Base-by-base conservation (phyloP, 352 stramenopile genomes). In the Globisporangium orthogonon region DNA sequence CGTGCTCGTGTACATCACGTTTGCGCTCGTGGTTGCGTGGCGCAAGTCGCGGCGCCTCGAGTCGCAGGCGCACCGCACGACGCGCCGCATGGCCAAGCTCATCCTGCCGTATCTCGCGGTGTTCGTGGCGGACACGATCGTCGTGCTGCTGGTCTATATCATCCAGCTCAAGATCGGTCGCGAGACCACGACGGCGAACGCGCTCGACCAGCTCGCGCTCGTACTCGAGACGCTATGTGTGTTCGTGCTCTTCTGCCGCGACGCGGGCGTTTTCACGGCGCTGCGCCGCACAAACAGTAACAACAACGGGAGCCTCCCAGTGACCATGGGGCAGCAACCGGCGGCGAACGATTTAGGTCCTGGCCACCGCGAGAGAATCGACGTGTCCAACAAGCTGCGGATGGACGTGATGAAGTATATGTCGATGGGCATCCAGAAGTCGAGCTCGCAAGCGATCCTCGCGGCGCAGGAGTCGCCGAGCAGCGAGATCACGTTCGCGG, bases 331-430 rank as follows among this genome's bases (percentile, higher is more conserved):
- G 33, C 56, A 18, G 33, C 52, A 67, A 6, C 70, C 56, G 58
- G 64, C 28, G 57, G 54, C 33, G 33, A 58, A 14, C 33, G 15
- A 5, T 48, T 52, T 3, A 35, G 31, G 41, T n/a, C 9, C 49
- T 6, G 18, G 14, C 13, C 48, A 63, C 14, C 54, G 47, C 0
- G 71, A 83, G 18, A 72, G 74, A 44, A 70, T 88, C 23, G 84
- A 94, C 45, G 70, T 94, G 31, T 86, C 82, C 4, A 90, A 87
- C 60, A 84, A 90, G 40, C 66, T 94, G 37, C 80, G 84, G 29
- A 87, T 86, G 71, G 78, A 86, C 61, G 72, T 94, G 56, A 92
- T 94, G 84, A 83, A 83, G 63, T 94, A 94, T 62, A 94, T 86
- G 66, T 90, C 79, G 13, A 79, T 87, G 67, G 84, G 82, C 3